Evolutionary conservation across 768 basidiomycete species (phyloP).

Genomic region (Mycena rosella): DNA sequence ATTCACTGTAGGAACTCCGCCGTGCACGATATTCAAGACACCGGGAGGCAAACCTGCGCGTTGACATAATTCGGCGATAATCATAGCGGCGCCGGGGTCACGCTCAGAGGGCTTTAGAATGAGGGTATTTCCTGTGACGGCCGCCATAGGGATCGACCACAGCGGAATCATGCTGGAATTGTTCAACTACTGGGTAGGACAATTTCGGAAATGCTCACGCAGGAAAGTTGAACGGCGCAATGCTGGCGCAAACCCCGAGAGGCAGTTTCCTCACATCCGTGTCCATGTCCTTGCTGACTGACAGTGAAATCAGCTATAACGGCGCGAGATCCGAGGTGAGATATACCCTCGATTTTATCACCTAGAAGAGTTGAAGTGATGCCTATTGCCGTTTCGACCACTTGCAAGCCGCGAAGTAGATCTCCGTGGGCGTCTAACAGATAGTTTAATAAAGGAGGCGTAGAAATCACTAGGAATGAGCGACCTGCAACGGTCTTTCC

Average conservation of each 20-base stretch:
- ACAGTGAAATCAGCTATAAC: slow-evolving; percentile 12
- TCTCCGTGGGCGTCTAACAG: slow-evolving; percentile 92
- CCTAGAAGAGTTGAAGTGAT: slow-evolving; percentile 90
- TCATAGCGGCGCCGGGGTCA: slow-evolving; percentile 97
- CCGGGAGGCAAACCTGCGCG: slow-evolving; percentile 88
- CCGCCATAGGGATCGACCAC: slow-evolving; percentile 94
- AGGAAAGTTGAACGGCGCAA: slow-evolving; percentile 92
- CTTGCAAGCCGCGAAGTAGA: slow-evolving; percentile 91
- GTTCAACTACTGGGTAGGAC: slow-evolving; percentile 2
- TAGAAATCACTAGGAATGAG: neutral
- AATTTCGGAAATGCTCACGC: slow-evolving; percentile 63
- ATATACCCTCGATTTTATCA: slow-evolving; percentile 89
- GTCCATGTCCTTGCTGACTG: slow-evolving; percentile 97
- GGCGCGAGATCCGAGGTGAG: neutral
- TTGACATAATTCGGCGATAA: slow-evolving; percentile 95
- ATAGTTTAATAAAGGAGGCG: slow-evolving; percentile 3
- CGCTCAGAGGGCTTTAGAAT: slow-evolving; percentile 97
- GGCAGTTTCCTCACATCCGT: slow-evolving; percentile 88
- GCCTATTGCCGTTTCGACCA: slow-evolving; percentile 83
- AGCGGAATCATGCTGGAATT: slow-evolving; percentile 89
- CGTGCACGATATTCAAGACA: slow-evolving; percentile 93
- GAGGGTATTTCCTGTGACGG: slow-evolving; percentile 92
- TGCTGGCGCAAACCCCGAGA: slow-evolving; percentile 89
- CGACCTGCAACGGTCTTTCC: slow-evolving; percentile 91
- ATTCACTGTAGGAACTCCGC: slow-evolving; percentile 90